Evolutionary conservation across 441 rosid species (phyloP).

Genomic region (Jatropha multifida): DNA sequence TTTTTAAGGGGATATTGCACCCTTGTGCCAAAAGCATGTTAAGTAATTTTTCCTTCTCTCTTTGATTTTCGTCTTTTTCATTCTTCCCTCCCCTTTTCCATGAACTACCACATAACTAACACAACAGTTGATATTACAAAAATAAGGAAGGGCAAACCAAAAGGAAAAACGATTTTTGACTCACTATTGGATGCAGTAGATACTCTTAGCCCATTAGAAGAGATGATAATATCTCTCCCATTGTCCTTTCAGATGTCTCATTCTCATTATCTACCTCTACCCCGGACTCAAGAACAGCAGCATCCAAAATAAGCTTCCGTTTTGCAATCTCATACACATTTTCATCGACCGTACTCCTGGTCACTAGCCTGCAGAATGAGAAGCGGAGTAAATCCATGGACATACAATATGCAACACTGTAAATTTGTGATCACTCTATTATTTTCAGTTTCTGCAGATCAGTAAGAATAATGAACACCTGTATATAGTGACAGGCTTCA

Average conservation of each 20-base stretch:
- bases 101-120: slow-evolving; percentile 12
- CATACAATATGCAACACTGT: background rate
- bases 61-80: background rate
- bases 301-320: slow-evolving; percentile 77
- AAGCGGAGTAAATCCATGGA: slow-evolving; percentile 1
- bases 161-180: background rate
- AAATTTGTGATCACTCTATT: background rate
- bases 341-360: slow-evolving; percentile 90
- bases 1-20: background rate
- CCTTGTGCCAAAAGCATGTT: background rate
- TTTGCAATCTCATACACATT: slow-evolving; percentile 90
- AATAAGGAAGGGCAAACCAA: background rate
- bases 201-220: slow-evolving; percentile 60
- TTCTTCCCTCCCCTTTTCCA: background rate
- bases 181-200: background rate
- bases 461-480: slow-evolving; percentile 39
- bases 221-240: slow-evolving; percentile 94
- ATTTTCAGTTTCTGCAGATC: background rate
- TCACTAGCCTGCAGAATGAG: slow-evolving; percentile 59
- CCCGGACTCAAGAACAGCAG: slow-evolving; percentile 89
- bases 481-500: slow-evolving; percentile 83
- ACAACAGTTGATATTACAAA: slow-evolving; percentile 19
- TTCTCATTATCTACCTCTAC: slow-evolving; percentile 56
- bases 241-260: slow-evolving; percentile 65
- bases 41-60: background rate